phyloP scores from a whole-genome alignment of 768 basidiomycete species.

The Termitomyces sp. region DNA sequence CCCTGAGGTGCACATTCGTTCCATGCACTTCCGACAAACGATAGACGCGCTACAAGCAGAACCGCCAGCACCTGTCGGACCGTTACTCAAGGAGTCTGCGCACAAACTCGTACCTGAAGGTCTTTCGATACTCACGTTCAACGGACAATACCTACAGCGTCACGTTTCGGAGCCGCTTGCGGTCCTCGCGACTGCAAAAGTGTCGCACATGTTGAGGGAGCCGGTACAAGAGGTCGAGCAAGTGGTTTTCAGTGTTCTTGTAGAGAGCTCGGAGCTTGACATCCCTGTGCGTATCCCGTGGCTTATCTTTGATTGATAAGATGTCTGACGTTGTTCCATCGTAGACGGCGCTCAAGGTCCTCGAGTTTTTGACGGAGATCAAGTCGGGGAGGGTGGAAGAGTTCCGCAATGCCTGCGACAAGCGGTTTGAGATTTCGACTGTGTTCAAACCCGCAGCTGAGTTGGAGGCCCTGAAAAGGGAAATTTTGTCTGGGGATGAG shows the following conservation, averaged over 20 bases:
- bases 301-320: background rate
- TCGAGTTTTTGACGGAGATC: slow-evolving; percentile 43
- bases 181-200: slow-evolving; percentile 62
- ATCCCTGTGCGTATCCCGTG: slow-evolving; percentile 34
- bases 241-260: slow-evolving; percentile 43
- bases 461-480: slow-evolving; percentile 31
- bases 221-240: slow-evolving; percentile 57
- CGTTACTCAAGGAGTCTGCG: slow-evolving; percentile 43
- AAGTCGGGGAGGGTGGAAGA: slow-evolving; percentile 52
- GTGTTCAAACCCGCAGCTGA: slow-evolving; percentile 58
- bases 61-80: slow-evolving; percentile 39
- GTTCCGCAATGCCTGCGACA: slow-evolving; percentile 49
- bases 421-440: slow-evolving; percentile 55
- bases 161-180: slow-evolving; percentile 45
- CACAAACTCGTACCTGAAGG: slow-evolving; percentile 49
- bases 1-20: slow-evolving; percentile 66
- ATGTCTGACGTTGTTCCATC: background rate
- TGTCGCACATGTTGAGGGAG: slow-evolving; percentile 36
- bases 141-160: slow-evolving; percentile 69
- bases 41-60: slow-evolving; percentile 31
- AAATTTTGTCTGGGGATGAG: slow-evolving; percentile 12
- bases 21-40: slow-evolving; percentile 54
- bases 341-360: slow-evolving; percentile 47
- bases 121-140: slow-evolving; percentile 58
- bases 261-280: slow-evolving; percentile 34